Evolutionary conservation across 176 grass and related monocot genomes (phyloP).

Genomic region (bread wheat (Triticum aestivum)): IWGSC_CS_RefSeq_v2.1 NC_057811.1:15187403-15187902

Average conservation of each 20-base stretch:
- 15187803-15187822: not conserved
- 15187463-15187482: constrained; percentile 76
- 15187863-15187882: too few species aligned
- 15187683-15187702: constrained; percentile 13
- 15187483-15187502: constrained; percentile 87
- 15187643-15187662: constrained; percentile 23
- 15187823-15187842: too few species aligned
- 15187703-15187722: not conserved
- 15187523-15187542: constrained; percentile 74
- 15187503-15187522: constrained; percentile 94
- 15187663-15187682: constrained; percentile 37
- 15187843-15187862: too few species aligned
- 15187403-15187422: constrained; percentile 93
- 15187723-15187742: not conserved
- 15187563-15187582: not conserved
- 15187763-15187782: constrained; percentile 7
- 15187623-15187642: constrained; percentile 40
- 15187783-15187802: constrained; percentile 4
- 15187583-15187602: constrained; percentile 66
- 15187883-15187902: too few species aligned
- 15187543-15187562: not conserved
- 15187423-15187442: constrained; percentile 87
- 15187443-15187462: constrained; percentile 85
- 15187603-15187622: constrained; percentile 77
- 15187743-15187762: constrained; percentile 20